Base-by-base conservation (phyloP, 805 yeast species). In the Metschnikowia corniflorae region DNA sequence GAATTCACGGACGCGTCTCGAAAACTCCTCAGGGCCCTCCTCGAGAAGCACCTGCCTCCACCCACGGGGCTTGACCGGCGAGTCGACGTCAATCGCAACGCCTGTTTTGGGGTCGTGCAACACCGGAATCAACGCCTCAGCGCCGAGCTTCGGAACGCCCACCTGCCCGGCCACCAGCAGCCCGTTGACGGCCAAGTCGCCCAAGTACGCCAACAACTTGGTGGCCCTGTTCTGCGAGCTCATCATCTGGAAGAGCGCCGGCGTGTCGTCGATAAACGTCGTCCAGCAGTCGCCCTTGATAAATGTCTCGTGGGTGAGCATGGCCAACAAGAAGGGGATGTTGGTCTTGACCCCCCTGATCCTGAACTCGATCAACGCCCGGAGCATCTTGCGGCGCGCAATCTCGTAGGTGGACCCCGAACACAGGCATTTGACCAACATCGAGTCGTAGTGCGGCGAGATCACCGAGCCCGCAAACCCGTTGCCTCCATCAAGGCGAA, bases 331-430 rank as follows among this genome's bases (percentile, higher is more conserved):
- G 74, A 93, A 93, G 21, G 98, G 97, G 51, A 93, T 94, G 69
- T 93, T 93, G 40, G 98, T 93, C 74, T 93, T 93, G 54, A 93
- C 98, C 62, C 99, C 99, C 73, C 98, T 83, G 57, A 93, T 87
- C 75, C 98, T 83, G 70, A 93, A 93, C 70, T 93, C 99, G 51
- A 93, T 86, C 60, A 93, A 75, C 12, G 99, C 84, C 61, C 99
- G 79, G 58, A 93, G 75, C 97, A 93, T 94, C 75, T 93, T 93
- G 66, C 98, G 78, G 63, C 99, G 80, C 34, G 96, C 86, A 54
- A 93, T 91, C 71, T 93, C 99, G 60, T 80, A 93, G 36, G 95
- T 91, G 16, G 96, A 83, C 43, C 97, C 98, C n/a, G 95, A 80
- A 58, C 97, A 87, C 23, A 96, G 79, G 65, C 98, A 91, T 68